A percentile compares a stretch with the other conserved stretches of the same genome.
Evolutionary conservation across 2,329 filamentous ascomycete species (phyloP).

Genomic region (Xylaria digitata): DNA sequence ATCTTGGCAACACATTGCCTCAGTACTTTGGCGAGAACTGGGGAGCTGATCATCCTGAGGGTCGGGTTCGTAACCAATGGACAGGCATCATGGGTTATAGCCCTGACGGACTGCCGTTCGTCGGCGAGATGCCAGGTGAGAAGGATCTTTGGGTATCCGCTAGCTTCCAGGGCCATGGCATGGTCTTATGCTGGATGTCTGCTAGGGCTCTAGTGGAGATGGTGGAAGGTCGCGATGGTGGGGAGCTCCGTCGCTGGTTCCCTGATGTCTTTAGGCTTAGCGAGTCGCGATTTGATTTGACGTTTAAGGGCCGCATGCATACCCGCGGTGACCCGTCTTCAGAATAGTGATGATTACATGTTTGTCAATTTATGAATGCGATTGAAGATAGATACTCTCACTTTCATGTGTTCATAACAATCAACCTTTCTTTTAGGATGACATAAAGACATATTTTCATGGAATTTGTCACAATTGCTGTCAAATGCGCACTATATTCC

Average conservation of each 20-base stretch:
- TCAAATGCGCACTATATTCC: too few relatives aligned
- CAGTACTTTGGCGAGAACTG: conserved; percentile 65
- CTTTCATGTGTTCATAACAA: too few relatives aligned
- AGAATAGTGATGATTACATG: neutral
- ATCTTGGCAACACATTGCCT: conserved; percentile 56
- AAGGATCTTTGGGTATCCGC: conserved; percentile 66
- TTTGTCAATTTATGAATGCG: too few relatives aligned
- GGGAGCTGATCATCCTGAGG: conserved; percentile 57
- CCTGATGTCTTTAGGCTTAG: conserved; percentile 62
- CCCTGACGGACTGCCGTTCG: conserved; percentile 63
- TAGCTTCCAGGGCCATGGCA: conserved; percentile 74
- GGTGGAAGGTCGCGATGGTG: conserved; percentile 55
- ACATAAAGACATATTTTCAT: too few relatives aligned
- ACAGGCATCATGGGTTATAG: conserved; percentile 69
- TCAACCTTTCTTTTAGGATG: too few relatives aligned
- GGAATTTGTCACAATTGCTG: too few relatives aligned
- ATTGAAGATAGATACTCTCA: too few relatives aligned
- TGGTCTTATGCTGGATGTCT: conserved; percentile 71
- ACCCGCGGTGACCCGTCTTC: neutral
- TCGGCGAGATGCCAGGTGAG: conserved; percentile 60
- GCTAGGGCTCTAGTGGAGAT: conserved; percentile 68
- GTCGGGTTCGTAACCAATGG: conserved; percentile 60
- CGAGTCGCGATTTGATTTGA: conserved; percentile 56
- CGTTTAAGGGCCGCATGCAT: conserved; percentile 51
- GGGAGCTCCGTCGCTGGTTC: conserved; percentile 61